phyloP scores from a whole-genome alignment of 306 rosid species.

The Rosa lucieae region DNA sequence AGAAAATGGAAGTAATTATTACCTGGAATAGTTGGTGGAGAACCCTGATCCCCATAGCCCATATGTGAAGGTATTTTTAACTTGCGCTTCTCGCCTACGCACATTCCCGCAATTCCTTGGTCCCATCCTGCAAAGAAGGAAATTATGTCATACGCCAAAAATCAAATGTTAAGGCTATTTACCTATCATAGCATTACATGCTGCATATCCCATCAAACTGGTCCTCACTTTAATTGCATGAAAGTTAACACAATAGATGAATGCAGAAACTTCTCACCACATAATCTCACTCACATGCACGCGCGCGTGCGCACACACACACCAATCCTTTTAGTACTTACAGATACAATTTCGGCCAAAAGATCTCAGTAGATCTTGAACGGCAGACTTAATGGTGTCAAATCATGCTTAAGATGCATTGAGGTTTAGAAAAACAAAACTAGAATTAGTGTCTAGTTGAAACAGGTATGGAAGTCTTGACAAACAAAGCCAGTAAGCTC shows the following conservation, averaged over 20 bases:
- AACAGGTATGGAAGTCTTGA: background rate
- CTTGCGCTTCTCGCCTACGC: constrained; percentile 96
- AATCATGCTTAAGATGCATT: background rate
- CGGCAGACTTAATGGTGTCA: background rate
- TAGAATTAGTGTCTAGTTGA: background rate
- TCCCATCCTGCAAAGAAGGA: constrained; percentile 78
- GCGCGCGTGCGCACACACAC: background rate
- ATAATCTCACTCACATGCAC: background rate
- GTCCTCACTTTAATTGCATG: background rate
- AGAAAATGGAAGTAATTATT: constrained; percentile 3
- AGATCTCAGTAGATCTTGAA: background rate
- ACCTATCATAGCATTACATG: background rate
- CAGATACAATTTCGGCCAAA: background rate
- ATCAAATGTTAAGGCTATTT: background rate
- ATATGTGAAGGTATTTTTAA: constrained; percentile 90
- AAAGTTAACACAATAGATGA: background rate
- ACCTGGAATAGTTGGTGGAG: constrained; percentile 97
- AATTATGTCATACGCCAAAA: background rate
- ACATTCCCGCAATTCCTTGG: constrained; percentile 93
- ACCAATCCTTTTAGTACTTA: background rate
- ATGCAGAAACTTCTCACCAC: background rate
- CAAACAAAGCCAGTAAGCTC: background rate
- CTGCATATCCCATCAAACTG: background rate
- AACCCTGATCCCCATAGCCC: constrained; percentile 91
- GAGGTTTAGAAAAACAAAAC: background rate